Conservation (phyloP, 345 rosid genomes). For the Dimocarpus longan region DNA sequence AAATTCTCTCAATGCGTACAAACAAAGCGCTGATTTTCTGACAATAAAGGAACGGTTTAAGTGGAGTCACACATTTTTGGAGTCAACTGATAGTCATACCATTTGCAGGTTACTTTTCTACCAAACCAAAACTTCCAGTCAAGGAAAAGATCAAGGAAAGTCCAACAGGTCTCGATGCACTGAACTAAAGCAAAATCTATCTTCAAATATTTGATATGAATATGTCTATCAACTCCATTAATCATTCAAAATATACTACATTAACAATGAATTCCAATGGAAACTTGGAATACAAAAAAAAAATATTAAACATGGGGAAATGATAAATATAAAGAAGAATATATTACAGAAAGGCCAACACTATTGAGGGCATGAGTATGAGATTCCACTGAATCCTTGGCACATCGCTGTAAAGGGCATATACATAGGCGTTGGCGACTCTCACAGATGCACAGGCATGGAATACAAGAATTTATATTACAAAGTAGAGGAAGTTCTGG, state of each 20-base stretch:
- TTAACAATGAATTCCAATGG: background rate
- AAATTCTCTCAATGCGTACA: background rate
- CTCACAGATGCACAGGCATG: background rate
- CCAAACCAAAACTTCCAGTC: background rate
- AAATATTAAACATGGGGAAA: background rate
- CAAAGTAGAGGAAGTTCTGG: slow-evolving; percentile 56
- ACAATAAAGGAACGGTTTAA: background rate
- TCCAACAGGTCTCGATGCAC: background rate
- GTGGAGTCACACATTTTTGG: background rate
- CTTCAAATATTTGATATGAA: background rate
- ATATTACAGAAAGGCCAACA: background rate
- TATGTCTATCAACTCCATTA: background rate
- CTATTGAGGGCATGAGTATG: background rate
- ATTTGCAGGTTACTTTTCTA: background rate
- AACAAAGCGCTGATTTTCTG: background rate
- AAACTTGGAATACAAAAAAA: background rate
- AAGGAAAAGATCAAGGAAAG: no score
- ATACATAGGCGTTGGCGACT: background rate
- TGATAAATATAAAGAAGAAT: background rate
- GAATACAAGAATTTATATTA: slow-evolving; percentile 20
- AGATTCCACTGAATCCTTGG: background rate
- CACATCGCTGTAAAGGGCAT: background rate
- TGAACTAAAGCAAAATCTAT: background rate
- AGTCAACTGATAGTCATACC: no score
- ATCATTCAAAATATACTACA: background rate